phyloP scores from a whole-genome alignment of 2,329 filamentous ascomycete genomes.

The Curvularia lunata region DNA sequence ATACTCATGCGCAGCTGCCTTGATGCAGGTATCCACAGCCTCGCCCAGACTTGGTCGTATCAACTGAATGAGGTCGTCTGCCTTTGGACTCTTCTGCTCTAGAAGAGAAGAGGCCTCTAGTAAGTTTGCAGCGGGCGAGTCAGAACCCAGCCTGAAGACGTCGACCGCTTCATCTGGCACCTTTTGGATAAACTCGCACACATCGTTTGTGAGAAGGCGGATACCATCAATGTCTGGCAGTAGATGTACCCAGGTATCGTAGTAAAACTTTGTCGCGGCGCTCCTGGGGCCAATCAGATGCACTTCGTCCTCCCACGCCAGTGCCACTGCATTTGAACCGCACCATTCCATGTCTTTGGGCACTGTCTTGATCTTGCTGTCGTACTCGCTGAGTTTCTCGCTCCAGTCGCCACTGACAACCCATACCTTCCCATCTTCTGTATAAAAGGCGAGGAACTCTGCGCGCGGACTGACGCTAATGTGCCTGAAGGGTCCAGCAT shows the following conservation, averaged over 20 bases:
- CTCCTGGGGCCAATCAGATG: constrained; percentile 89
- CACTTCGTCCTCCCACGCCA: constrained; percentile 98
- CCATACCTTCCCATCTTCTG: constrained; percentile 80
- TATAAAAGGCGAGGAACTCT: constrained; percentile 86
- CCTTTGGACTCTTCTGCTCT: constrained; percentile 92
- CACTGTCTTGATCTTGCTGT: constrained; percentile 82
- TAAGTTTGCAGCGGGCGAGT: constrained; percentile 88
- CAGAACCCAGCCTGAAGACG: constrained; percentile 86
- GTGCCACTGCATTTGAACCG: constrained; percentile 88
- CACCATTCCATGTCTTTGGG: constrained; percentile 95
- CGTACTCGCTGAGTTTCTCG: constrained; percentile 87
- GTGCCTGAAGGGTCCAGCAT: constrained; percentile 91
- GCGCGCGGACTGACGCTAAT: constrained; percentile 91
- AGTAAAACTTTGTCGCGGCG: constrained; percentile 78
- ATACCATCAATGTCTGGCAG: constrained; percentile 90
- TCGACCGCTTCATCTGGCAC: constrained; percentile 86
- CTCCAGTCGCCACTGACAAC: constrained; percentile 96
- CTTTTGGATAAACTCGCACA: constrained; percentile 97
- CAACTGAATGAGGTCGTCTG: constrained; percentile 95
- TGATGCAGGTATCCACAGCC: constrained; percentile 91
- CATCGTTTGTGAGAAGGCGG: constrained; percentile 85
- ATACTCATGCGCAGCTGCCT: constrained; percentile 91
- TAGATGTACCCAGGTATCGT: constrained; percentile 89
- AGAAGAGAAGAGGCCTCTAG: constrained; percentile 91
- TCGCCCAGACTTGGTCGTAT: constrained; percentile 88